phyloP scores from a whole-genome alignment of 2,329 filamentous ascomycete genomes.

The Chrysoporthe deuterocubensis region DNA sequence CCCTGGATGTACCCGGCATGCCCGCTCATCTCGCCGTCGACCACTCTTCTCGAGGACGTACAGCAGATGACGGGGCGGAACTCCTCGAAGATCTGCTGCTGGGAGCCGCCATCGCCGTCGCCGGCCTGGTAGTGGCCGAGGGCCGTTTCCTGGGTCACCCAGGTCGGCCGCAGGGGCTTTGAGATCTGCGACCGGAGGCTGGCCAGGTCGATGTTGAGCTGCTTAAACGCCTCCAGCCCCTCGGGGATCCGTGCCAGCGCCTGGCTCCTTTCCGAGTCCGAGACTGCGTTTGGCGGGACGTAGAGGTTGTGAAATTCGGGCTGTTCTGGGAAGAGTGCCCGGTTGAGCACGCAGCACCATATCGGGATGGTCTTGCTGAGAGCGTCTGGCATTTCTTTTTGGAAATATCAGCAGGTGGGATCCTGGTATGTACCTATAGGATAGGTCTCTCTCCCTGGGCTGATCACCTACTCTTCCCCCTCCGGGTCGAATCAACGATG shows the following conservation, averaged over 20 bases:
- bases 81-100: conserved; percentile 50
- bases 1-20: conserved; percentile 84
- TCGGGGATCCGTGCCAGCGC: conserved; percentile 65
- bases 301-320: conserved; percentile 57
- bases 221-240: conserved; percentile 56
- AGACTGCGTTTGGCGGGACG: conserved; percentile 74
- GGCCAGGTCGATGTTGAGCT: conserved; percentile 64
- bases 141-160: conserved; percentile 74
- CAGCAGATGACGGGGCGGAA: conserved; percentile 81
- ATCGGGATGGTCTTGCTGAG: conserved; percentile 92
- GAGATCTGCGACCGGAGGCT: conserved; percentile 59
- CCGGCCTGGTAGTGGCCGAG: conserved; percentile 40
- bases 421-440: background rate
- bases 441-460: too few relatives aligned
- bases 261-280: conserved; percentile 76
- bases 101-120: conserved; percentile 11
- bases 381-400: conserved; percentile 83
- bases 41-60: conserved; percentile 77
- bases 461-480: conserved; percentile 73
- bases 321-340: conserved; percentile 69
- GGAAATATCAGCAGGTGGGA: background rate
- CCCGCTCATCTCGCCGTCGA: conserved; percentile 67
- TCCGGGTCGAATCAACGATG: conserved; percentile 88
- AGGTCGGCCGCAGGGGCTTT: conserved; percentile 78
- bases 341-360: conserved; percentile 89